phyloP scores from a whole-genome alignment of 495 filamentous ascomycete species.

The Penicillium canescens region DNA sequence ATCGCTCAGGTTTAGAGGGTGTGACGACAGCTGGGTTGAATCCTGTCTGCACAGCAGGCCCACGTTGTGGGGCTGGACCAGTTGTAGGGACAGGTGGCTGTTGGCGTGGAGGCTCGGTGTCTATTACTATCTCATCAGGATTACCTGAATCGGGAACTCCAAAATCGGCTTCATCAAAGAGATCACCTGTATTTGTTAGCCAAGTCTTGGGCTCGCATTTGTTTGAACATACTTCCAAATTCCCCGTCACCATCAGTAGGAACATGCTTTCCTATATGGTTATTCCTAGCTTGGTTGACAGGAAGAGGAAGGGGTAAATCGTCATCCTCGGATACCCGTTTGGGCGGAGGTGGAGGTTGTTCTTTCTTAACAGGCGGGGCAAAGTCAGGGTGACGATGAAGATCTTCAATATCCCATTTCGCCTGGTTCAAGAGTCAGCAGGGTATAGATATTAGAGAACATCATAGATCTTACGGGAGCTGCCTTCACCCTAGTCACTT shows the following conservation, averaged over 20 bases:
- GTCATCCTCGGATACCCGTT: slow-evolving; percentile 35
- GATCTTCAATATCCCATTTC: slow-evolving; percentile 71
- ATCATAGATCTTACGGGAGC: slow-evolving; percentile 44
- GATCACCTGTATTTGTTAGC: slow-evolving; percentile 46
- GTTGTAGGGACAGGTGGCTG: slow-evolving; percentile 33
- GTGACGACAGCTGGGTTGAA: slow-evolving; percentile 34
- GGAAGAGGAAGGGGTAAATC: slow-evolving; percentile 39
- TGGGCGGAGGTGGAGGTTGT: slow-evolving; percentile 36
- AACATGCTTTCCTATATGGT: slow-evolving; percentile 13
- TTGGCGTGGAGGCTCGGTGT: slow-evolving; percentile 27
- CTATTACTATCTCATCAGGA: slow-evolving; percentile 62
- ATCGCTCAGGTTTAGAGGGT: slow-evolving; percentile 46
- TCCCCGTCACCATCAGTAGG: slow-evolving; percentile 50
- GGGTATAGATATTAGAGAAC: not conserved
- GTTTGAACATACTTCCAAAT: slow-evolving; percentile 60
- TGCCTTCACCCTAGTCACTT: slow-evolving; percentile 80
- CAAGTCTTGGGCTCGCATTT: not conserved
- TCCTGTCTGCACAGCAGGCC: slow-evolving; percentile 16
- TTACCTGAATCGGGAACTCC: slow-evolving; percentile 54
- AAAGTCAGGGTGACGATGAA: slow-evolving; percentile 79
- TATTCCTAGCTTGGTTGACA: slow-evolving; percentile 17
- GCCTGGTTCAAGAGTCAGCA: slow-evolving; percentile 35
- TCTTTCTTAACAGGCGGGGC: slow-evolving; percentile 61
- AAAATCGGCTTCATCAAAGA: slow-evolving; percentile 78
- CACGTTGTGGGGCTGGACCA: slow-evolving; percentile 24